phyloP scores from a whole-genome alignment of 164 flowering plant species.

The Chimonanthus praecox region DNA sequence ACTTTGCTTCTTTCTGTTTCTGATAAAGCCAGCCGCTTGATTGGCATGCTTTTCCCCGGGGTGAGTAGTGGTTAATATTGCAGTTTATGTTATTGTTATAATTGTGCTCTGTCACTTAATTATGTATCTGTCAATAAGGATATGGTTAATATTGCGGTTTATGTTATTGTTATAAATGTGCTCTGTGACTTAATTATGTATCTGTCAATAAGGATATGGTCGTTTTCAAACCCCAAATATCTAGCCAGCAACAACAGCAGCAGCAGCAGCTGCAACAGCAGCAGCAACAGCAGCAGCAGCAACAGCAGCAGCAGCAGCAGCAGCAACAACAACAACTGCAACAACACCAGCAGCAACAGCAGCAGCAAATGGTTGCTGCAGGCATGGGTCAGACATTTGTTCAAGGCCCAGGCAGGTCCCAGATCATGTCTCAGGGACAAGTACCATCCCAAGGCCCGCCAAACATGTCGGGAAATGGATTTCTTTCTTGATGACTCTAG shows the following conservation, averaged over 20 bases:
- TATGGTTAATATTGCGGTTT: not conserved
- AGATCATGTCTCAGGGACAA: conserved; percentile 65
- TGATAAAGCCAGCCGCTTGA: conserved; percentile 91
- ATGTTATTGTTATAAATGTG: not conserved
- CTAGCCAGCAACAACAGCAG: conserved; percentile 42
- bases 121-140: not conserved
- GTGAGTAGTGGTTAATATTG: conserved; percentile 32
- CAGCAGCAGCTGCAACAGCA: conserved; percentile 21
- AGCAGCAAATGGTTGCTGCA: conserved; percentile 38
- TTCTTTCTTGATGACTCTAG: conserved; percentile 19
- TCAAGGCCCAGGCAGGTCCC: conserved; percentile 70
- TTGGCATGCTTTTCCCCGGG: conserved; percentile 99
- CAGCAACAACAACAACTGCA: conserved; percentile 24
- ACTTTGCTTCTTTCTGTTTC: conserved; percentile 91
- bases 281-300: conserved; percentile 19
- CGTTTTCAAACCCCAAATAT: conserved; percentile 82
- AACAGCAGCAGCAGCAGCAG: conserved; percentile 18
- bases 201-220: conserved; percentile 69
- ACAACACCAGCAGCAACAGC: conserved; percentile 24
- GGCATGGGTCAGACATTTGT: conserved; percentile 61
- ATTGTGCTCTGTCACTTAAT: not conserved
- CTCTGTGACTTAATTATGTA: not conserved
- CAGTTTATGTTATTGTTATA: not conserved
- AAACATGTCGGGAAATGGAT: conserved; percentile 69
- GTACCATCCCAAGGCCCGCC: conserved; percentile 63